These are phyloP conservation scores for Nannochloris sp. DNA, from an alignment of 139 green algal species.

Conservation along the genomic window DNA sequence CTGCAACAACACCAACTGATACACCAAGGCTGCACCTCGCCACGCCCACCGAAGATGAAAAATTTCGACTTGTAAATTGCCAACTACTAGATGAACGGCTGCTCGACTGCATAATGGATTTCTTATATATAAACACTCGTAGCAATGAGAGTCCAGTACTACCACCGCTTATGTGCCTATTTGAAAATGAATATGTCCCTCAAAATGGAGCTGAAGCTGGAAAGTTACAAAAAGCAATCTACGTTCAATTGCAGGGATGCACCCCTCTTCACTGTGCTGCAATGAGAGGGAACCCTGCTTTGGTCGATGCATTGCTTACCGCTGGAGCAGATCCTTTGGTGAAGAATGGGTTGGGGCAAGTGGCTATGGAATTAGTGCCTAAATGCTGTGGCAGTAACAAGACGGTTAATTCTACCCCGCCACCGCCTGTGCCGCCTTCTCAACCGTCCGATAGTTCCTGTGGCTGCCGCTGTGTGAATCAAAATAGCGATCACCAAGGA, in stretches of 20 bases:
- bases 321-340: constrained; percentile 52
- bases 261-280: constrained; percentile 72
- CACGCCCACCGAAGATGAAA: constrained; percentile 19
- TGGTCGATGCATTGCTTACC: constrained; percentile 62
- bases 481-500: constrained; percentile 53
- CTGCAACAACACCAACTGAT: not conserved
- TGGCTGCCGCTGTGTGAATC: constrained; percentile 51
- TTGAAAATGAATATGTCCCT: not conserved
- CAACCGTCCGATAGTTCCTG: not conserved
- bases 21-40: constrained; percentile 34
- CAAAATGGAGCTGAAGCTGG: not conserved
- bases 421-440: constrained; percentile 11
- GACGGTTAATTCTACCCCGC: too few relatives aligned
- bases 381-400: constrained; percentile 38
- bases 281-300: constrained; percentile 53
- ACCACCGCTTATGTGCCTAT: constrained; percentile 38
- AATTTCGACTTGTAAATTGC: constrained; percentile 48
- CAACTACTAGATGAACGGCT: constrained; percentile 35
- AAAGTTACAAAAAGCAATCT: constrained; percentile 22
- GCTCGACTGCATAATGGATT: constrained; percentile 47
- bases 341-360: constrained; percentile 51
- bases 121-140: constrained; percentile 50
- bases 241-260: constrained; percentile 56
- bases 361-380: constrained; percentile 62
- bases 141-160: constrained; percentile 39